phyloP scores from a whole-genome alignment of 2,329 filamentous ascomycete species.

The Clarireedia hainanense region DNA sequence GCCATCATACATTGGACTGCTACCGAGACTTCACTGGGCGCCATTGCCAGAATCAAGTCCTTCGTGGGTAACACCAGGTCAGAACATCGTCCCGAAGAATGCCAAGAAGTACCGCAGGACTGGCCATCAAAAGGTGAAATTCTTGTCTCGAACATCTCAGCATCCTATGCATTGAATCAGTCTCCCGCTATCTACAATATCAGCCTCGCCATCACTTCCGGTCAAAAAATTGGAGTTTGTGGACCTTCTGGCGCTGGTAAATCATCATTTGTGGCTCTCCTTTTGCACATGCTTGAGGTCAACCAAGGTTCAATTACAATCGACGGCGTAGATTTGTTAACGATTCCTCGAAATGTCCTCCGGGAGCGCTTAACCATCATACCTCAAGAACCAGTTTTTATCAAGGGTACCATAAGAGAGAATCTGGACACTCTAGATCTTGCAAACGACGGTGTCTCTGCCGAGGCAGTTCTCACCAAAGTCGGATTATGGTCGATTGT shows the following conservation, averaged over 20 bases:
- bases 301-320: slow-evolving; percentile 35
- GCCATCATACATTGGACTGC: slow-evolving; percentile 23
- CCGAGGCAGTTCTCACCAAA: slow-evolving; percentile 36
- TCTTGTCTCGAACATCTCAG: slow-evolving; percentile 25
- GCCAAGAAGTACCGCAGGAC: slow-evolving; percentile 10
- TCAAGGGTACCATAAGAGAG: slow-evolving; percentile 38
- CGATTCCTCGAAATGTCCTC: slow-evolving; percentile 36
- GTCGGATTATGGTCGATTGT: slow-evolving; percentile 29
- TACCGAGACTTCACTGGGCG: slow-evolving; percentile 24
- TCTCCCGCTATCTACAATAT: slow-evolving; percentile 8
- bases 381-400: slow-evolving; percentile 42
- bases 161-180: slow-evolving; percentile 22
- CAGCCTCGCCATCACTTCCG: slow-evolving; percentile 38
- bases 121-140: slow-evolving; percentile 25
- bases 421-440: slow-evolving; percentile 39
- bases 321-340: slow-evolving; percentile 39
- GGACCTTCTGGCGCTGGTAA: slow-evolving; percentile 39
- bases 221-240: slow-evolving; percentile 41
- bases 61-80: slow-evolving; percentile 13
- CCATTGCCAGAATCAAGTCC: slow-evolving; percentile 18
- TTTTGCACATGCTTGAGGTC: slow-evolving; percentile 42
- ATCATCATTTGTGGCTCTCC: slow-evolving; percentile 36
- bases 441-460: slow-evolving; percentile 30
- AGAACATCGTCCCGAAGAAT: slow-evolving; percentile 14
- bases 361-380: slow-evolving; percentile 33